A percentile compares a stretch with the other conserved stretches of the same genome.
Evolutionary conservation across 78 protist genomes (phyloP).

Genomic region (Polysphondylium violaceum): DNA sequence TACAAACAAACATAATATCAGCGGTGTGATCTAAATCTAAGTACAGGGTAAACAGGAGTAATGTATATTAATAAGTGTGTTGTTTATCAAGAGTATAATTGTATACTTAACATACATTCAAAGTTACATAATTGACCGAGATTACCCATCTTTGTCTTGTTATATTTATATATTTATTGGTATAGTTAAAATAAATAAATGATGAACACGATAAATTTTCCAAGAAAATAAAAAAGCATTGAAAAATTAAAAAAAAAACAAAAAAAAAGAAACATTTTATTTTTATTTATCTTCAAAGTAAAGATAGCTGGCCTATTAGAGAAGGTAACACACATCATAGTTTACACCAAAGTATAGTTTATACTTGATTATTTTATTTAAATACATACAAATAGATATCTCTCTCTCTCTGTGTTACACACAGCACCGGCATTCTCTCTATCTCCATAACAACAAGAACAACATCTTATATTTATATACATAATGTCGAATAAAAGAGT

Average conservation of each 20-base stretch:
- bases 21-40: slow-evolving; percentile 73
- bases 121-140: slow-evolving; percentile 35
- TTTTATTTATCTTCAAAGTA: neutral
- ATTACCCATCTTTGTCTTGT: neutral
- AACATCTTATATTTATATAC: neutral
- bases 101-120: slow-evolving; percentile 45
- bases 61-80: neutral
- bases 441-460: neutral
- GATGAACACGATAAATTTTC: neutral
- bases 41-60: neutral
- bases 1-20: slow-evolving; percentile 65
- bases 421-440: neutral
- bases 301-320: neutral
- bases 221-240: neutral
- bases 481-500: slow-evolving; percentile 11
- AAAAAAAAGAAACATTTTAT: neutral
- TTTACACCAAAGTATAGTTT: too few relatives aligned
- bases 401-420: too few relatives aligned
- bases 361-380: too few relatives aligned
- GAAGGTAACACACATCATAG: too few relatives aligned
- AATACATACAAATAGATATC: too few relatives aligned
- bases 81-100: neutral
- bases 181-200: neutral
- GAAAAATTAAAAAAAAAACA: neutral
- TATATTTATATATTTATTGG: neutral